Percentiles rank a stretch among this genome's conserved stretches.
These are phyloP conservation scores for Tausonia pullulans DNA, from an alignment of 1,284 basidiomycete species.

Conservation along the genomic window DNA sequence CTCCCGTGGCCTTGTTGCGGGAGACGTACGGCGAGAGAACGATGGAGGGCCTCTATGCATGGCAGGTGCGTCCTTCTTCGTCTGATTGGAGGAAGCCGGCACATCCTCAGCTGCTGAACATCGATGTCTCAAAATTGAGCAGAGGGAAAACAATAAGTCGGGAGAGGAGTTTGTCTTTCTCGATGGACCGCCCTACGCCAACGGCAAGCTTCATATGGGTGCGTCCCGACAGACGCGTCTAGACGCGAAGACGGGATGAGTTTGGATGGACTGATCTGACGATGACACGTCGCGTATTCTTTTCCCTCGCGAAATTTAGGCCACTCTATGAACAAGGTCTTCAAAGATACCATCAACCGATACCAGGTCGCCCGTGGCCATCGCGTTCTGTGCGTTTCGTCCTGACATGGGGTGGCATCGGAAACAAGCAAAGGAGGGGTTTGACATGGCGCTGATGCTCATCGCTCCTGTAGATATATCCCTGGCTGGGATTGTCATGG, in stretches of 20 bases:
- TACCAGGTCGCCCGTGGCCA: conserved; percentile 70
- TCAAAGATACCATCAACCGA: conserved; percentile 93
- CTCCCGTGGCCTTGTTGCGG: conserved; percentile 55
- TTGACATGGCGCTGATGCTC: background rate
- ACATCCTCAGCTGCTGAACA: background rate
- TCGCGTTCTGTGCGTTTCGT: conserved; percentile 60
- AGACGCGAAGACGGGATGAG: too few relatives aligned
- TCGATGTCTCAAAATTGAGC: too few relatives aligned
- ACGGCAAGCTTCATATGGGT: conserved; percentile 94
- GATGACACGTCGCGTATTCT: background rate
- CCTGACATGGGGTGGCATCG: background rate
- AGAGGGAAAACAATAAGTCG: conserved; percentile 8
- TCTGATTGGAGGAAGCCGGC: background rate
- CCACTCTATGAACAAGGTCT: conserved; percentile 91
- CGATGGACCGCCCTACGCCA: conserved; percentile 97
- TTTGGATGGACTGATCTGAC: background rate
- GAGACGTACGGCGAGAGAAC: conserved; percentile 52
- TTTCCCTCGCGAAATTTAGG: conserved; percentile 41
- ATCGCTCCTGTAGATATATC: conserved; percentile 28
- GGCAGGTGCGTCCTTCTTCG: conserved; percentile 55
- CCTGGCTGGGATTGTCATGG: conserved; percentile 99
- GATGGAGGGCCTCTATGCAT: conserved; percentile 65
- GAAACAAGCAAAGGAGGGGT: background rate
- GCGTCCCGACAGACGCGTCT: conserved; percentile 20
- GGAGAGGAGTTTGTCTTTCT: conserved; percentile 54